Evolutionary conservation across 805 yeast species (phyloP), one percentile per base, ranked within the genome.

Genomic region (Ogataea thermomethanolica): DNA sequence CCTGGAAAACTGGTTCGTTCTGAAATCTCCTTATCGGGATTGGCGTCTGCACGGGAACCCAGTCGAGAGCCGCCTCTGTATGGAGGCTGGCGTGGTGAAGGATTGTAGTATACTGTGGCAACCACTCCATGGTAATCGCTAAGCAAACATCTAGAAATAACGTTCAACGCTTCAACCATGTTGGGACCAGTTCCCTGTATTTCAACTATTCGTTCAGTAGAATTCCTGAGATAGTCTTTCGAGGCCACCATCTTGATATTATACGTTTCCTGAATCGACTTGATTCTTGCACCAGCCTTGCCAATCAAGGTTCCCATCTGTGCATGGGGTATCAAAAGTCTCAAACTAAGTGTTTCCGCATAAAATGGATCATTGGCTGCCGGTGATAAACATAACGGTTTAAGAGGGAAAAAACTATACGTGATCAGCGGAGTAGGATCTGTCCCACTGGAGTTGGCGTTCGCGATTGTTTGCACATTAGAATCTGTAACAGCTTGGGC

Each of bases 221-320:
- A 82, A 50, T 81, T 81, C 8, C 85, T 84, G 44, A 89, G 73
- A 58, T 79, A 82, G 39, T 86, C 88, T 58, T 87, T 88, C 25
- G 95, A 82, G 8, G 95, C 95, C 40, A 86, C 88, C 76, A 89
- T 84, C 57, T 84, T 81, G 37, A 89, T 87, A 40, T 73, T 68
- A 59, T 69, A 81, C 24, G 65, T 66, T 44, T 79, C 81, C 65
- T 85, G 93, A 45, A 88, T 76, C 29, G 81, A 73, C 66, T 86
- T 88, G 57, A 89, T 89, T 58, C 89, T 74, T 9, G 71, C 66
- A 38, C 96, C 96, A 45, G 77, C 84, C 43, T 84, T 78, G 37
- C 96, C 96, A 57, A 89, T 88, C 33, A 89, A 74, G 7, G 95
- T 80, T 28, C 96, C 95, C 78, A 88, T 80, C 59, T 87, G 95